Evolutionary conservation across 768 basidiomycete species (phyloP).

Genomic region (Suillus sp.): DNA sequence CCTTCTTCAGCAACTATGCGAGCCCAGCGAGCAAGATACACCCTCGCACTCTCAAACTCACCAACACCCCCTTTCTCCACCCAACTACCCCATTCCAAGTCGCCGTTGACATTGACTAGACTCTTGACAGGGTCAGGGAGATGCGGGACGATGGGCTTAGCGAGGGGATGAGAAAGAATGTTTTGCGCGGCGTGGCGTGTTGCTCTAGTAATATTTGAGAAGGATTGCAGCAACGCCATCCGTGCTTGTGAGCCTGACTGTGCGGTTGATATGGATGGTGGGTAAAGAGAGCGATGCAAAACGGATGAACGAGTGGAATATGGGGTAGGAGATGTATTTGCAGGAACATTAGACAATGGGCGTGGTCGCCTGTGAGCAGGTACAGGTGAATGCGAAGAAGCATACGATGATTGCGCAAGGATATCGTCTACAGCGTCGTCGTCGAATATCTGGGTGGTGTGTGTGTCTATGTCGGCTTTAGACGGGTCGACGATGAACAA

Average conservation of each 20-base stretch:
- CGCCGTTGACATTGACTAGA: conserved; percentile 86
- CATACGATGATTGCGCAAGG: conserved; percentile 74
- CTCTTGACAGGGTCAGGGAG: conserved; percentile 92
- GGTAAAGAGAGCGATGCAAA: conserved; percentile 72
- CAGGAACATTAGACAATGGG: conserved; percentile 48
- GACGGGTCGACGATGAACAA: conserved; percentile 93
- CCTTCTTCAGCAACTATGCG: conserved; percentile 97
- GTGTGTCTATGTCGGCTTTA: conserved; percentile 87
- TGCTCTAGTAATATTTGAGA: conserved; percentile 91
- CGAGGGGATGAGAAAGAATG: conserved; percentile 92
- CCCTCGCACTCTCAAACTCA: conserved; percentile 94
- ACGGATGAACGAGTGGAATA: conserved; percentile 73
- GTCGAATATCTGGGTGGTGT: conserved; percentile 80
- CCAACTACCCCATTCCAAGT: conserved; percentile 93
- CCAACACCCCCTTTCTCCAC: conserved; percentile 91
- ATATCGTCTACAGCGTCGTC: conserved; percentile 91
- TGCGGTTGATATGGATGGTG: conserved; percentile 52
- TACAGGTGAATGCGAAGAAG: conserved; percentile 77
- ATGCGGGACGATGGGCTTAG: conserved; percentile 94
- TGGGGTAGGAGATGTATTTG: conserved; percentile 43
- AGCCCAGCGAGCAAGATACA: conserved; percentile 97
- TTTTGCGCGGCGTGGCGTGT: conserved; percentile 94
- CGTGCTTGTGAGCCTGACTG: conserved; percentile 71
- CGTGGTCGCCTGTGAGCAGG: conserved; percentile 81
- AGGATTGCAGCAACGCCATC: conserved; percentile 85